Conservation (phyloP, 495 filamentous ascomycete genomes). For the Neurospora africana region DNA sequence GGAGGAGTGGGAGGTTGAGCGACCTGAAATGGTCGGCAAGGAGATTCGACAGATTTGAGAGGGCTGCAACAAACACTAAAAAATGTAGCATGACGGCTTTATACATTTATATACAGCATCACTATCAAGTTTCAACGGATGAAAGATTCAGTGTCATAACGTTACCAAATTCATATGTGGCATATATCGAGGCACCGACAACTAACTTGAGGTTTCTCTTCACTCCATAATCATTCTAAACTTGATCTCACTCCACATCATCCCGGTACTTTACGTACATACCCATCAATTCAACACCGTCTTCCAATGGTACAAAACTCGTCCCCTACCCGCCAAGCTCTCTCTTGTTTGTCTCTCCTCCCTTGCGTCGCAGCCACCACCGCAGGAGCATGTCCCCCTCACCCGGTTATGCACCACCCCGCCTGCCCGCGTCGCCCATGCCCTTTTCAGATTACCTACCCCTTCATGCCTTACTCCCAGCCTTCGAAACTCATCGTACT, state of each 20-base stretch:
- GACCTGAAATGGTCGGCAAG: conserved; percentile 80
- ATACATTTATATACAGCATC: not conserved
- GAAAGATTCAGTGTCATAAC: not conserved
- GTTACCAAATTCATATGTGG: not conserved
- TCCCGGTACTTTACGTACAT: not conserved
- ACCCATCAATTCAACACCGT: not conserved
- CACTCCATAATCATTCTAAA: too few species aligned
- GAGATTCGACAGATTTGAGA: conserved; percentile 73
- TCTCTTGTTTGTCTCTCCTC: not conserved
- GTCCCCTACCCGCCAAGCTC: not conserved
- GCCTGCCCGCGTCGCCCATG: not conserved
- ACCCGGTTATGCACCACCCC: too few species aligned
- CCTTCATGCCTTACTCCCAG: not conserved
- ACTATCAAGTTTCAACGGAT: not conserved
- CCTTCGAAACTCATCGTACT: not conserved
- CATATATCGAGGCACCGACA: not conserved
- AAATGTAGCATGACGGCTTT: not conserved
- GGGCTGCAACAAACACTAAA: not conserved
- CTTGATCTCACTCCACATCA: not conserved
- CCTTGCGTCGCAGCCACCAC: too few species aligned
- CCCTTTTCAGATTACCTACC: not conserved
- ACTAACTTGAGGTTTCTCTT: not conserved
- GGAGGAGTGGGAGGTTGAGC: conserved; percentile 89
- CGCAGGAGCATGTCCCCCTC: too few species aligned
- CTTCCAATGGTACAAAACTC: not conserved